Percentiles rank a stretch among this genome's conserved stretches.
These are phyloP conservation scores for Boletus insuetus DNA, from an alignment of 768 basidiomycete genomes.

Conservation along the genomic window DNA sequence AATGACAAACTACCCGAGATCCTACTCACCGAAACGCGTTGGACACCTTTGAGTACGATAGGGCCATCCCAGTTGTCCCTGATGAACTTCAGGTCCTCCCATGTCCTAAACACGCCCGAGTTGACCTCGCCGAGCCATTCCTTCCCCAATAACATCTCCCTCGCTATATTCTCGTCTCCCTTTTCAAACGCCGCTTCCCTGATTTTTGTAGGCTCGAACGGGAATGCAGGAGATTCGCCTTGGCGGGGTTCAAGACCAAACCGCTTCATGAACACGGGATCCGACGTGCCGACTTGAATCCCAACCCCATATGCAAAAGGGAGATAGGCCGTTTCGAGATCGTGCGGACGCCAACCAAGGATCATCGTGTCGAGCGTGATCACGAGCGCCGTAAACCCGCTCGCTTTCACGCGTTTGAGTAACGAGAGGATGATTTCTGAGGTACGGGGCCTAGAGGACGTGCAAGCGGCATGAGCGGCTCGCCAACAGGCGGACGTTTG, in stretches of 20 bases:
- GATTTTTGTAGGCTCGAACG: constrained; percentile 52
- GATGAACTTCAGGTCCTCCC: constrained; percentile 71
- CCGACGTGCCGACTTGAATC: constrained; percentile 62
- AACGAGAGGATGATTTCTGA: constrained; percentile 63
- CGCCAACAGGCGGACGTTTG: not conserved
- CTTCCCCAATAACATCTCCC: constrained; percentile 44
- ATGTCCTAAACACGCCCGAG: constrained; percentile 60
- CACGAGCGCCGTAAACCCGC: constrained; percentile 68
- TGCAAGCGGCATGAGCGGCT: not conserved
- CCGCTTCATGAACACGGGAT: constrained; percentile 75
- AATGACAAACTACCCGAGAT: not conserved
- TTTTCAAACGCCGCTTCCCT: constrained; percentile 37
- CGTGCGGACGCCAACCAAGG: constrained; percentile 76
- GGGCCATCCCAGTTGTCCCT: constrained; percentile 76
- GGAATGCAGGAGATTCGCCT: constrained; percentile 47
- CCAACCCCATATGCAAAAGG: constrained; percentile 69
- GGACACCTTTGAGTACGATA: constrained; percentile 75
- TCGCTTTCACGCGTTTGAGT: constrained; percentile 61
- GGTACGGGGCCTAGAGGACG: constrained; percentile 50
- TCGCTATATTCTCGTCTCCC: constrained; percentile 47
- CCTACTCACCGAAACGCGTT: constrained; percentile 50
- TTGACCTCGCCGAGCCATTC: constrained; percentile 64
- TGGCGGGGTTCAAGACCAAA: constrained; percentile 42
- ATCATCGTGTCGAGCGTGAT: constrained; percentile 75
- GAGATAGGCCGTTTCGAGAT: constrained; percentile 60